A percentile compares a stretch with the other conserved stretches of the same genome.
Conservation (phyloP, 495 filamentous ascomycete genomes). For the Collariella sp. region DNA sequence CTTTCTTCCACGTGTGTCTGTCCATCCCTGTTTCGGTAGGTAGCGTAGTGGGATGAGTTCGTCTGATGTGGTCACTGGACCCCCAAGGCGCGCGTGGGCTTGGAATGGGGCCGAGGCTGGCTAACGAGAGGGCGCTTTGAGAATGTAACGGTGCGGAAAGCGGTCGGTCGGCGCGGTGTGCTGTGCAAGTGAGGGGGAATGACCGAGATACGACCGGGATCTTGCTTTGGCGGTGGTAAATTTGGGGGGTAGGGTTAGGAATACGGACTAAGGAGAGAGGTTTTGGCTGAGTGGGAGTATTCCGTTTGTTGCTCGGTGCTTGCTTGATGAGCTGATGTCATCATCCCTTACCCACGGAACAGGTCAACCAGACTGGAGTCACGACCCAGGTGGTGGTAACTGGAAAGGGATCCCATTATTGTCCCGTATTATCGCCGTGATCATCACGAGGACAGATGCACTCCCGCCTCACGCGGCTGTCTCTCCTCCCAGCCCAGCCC, state of each 20-base stretch:
- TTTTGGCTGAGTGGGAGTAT: neutral
- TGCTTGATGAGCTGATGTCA: too few relatives aligned
- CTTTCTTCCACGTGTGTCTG: too few relatives aligned
- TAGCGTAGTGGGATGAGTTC: neutral
- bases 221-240: neutral
- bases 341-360: too few relatives aligned
- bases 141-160: slow-evolving; percentile 2
- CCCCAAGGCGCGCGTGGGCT: neutral
- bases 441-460: too few relatives aligned
- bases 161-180: neutral
- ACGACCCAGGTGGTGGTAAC: too few relatives aligned
- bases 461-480: neutral
- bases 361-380: too few relatives aligned
- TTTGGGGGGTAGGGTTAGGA: neutral
- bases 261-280: neutral
- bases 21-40: neutral
- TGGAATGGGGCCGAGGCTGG: neutral
- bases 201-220: neutral
- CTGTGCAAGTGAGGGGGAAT: neutral
- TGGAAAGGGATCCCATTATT: too few relatives aligned
- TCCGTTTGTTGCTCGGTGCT: neutral
- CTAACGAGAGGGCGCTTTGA: neutral
- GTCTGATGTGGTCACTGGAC: neutral
- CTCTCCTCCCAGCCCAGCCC: neutral
- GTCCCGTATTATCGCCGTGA: too few relatives aligned